Evolutionary conservation across 2,329 filamentous ascomycete species (phyloP), one percentile per base, ranked within the genome.

Genomic region (Alternaria solani): DNA sequence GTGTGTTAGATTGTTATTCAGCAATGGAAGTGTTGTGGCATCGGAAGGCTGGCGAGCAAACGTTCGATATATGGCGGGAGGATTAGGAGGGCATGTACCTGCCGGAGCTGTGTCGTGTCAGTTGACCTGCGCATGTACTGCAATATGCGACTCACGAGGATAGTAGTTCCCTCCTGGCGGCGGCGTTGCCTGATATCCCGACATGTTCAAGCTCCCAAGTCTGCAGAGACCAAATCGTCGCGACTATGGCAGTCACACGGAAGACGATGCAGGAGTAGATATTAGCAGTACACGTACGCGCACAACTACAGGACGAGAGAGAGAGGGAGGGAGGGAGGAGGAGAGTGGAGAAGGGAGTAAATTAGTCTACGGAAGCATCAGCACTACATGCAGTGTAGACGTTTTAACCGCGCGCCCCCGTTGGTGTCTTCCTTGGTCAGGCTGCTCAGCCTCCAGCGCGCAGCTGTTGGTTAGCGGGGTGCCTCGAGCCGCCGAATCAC

Each of bases 131-230:
- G 26, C 14, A 30, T 23, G n/a, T 3, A 6, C 8, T 18, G 9
- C 26, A 30, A 25, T 48, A 38, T 14, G 51, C 44, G 51, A 69
- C 73, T 69, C 60, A 75, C 73, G 68, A 63, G 75, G 75, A 52
- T 77, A 78, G 59, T 77, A 79, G 57, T 77, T 75, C 16, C 75
- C 75, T 51, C 71, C 67, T 8, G 75, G 72, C 38, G 75, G 75
- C 57, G 75, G 75, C 48, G 66, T 75, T 57, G 65, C 64, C 51
- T 72, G 65, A 44, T 64, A 73, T 59, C 73, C 71, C 28, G 75
- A 76, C 73, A 76, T 77, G 38, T 28, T 64, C 54, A 34, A 51
- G 49, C 34, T 51, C 26, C 14, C 49, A 18, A 30, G 41, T 14
- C 20, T 26, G 28, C 14, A 23, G 34, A 25, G 18, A 36, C 38